Base-by-base conservation (phyloP, 2,329 filamentous ascomycete species). In the Aspergillus ochraceoroseus region DNA sequence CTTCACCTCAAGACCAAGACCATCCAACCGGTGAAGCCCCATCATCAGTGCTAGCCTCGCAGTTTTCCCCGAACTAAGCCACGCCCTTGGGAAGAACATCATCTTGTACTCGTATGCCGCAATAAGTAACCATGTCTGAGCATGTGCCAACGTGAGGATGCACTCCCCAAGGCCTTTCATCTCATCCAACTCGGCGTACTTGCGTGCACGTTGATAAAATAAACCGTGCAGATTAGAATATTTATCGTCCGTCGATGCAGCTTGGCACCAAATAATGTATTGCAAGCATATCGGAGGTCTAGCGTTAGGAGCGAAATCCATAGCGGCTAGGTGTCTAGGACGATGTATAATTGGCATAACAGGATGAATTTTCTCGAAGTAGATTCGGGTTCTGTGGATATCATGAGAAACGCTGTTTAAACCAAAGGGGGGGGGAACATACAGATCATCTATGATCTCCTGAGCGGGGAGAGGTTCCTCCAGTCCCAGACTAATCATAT, bases 11-110 rank as follows among this genome's bases (percentile, higher is more conserved):
- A 95, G 65, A 0, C 85, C 87, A 2, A 70, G 66, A 4, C 87
- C 87, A 58, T 96, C 92, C 33, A 95, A 65, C 46, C 89, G 80
- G 63, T 96, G 87, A 23, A 96, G 68, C 6, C 90, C 87, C 70
- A 95, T 87, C 90, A 96, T 95, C 57, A 94, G 83, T 35, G 79
- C 79, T 38, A 96, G 66, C 35, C 90, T 78, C n/a, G 83, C 79
- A 3, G 84, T 84, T 46, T 85, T 76, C 14, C 90, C 92, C 2
- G 86, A 83, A 52, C 86, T 95, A 69, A 95, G 80, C 92, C 92
- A 96, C 1, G 92, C 92, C 51, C 92, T 75, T 1, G 92, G 90
- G 54, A 96, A 96, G 63, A 88, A 94, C 86, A 96, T 95, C 76
- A 86, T 85, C 67, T 90, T 95, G 72, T 95, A 96, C 63, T 98